A percentile compares a stretch with the other conserved stretches of the same genome.
Evolutionary conservation across 2,329 filamentous ascomycete species (phyloP).

Genomic region (Tolypocladium pustulatum): DNA sequence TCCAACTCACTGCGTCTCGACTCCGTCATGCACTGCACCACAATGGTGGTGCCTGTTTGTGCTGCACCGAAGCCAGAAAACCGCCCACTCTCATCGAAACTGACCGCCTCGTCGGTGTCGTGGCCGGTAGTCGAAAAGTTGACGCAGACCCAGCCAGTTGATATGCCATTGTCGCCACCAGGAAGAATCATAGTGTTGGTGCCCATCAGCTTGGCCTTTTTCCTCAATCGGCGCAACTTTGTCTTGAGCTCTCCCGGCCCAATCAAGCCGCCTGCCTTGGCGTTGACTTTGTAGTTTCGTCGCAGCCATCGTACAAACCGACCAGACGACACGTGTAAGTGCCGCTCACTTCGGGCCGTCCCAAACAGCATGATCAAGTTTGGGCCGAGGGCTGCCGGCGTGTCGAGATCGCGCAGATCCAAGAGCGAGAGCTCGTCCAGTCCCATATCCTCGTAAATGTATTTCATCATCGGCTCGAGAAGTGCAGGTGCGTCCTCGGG

Average conservation of each 20-base stretch:
- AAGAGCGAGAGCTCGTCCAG: slow-evolving; percentile 72
- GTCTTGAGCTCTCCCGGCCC: slow-evolving; percentile 87
- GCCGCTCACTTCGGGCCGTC: slow-evolving; percentile 83
- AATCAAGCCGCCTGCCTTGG: slow-evolving; percentile 77
- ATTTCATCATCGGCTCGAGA: slow-evolving; percentile 61
- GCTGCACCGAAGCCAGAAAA: slow-evolving; percentile 68
- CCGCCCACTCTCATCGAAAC: slow-evolving; percentile 37
- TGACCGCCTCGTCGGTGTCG: slow-evolving; percentile 31
- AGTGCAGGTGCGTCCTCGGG: slow-evolving; percentile 63
- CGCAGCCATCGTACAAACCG: slow-evolving; percentile 82
- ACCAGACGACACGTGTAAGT: slow-evolving; percentile 84
- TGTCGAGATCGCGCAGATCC: slow-evolving; percentile 76
- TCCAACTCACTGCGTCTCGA: slow-evolving; percentile 39
- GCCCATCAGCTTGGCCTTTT: slow-evolving; percentile 71
- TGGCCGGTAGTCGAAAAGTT: slow-evolving; percentile 66
- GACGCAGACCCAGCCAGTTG: slow-evolving; percentile 93
- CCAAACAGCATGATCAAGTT: slow-evolving; percentile 89
- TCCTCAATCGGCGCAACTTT: slow-evolving; percentile 69
- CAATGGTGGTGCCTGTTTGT: slow-evolving; percentile 37
- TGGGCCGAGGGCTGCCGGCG: slow-evolving; percentile 75
- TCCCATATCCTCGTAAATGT: slow-evolving; percentile 74
- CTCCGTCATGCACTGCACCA: slow-evolving; percentile 49
- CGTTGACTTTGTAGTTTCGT: slow-evolving; percentile 58
- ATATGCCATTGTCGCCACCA: slow-evolving; percentile 70
- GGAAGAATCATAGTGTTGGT: slow-evolving; percentile 55